phyloP scores from a whole-genome alignment of 2,329 filamentous ascomycete species.

The Aspergillus sojae region DNA sequence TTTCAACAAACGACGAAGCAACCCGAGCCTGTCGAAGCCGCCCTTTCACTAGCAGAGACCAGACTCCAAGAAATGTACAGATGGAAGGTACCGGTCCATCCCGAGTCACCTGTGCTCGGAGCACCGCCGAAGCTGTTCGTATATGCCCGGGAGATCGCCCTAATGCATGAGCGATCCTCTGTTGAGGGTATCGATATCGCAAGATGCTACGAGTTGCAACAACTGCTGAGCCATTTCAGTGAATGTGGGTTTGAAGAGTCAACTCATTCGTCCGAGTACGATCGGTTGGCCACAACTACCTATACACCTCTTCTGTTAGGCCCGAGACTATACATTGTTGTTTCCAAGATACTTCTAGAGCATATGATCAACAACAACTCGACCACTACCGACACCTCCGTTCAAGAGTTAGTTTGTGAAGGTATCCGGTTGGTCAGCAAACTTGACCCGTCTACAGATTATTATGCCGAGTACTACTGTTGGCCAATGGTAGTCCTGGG shows the following conservation, averaged over 20 bases:
- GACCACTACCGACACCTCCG: neutral
- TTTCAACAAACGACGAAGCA: slow-evolving; percentile 19
- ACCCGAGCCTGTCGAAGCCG: slow-evolving; percentile 19
- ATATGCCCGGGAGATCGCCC: slow-evolving; percentile 18
- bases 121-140: slow-evolving; percentile 25
- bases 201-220: slow-evolving; percentile 7
- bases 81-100: slow-evolving; percentile 1
- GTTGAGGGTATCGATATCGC: neutral
- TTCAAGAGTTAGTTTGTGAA: slow-evolving; percentile 15
- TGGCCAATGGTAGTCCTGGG: slow-evolving; percentile 29
- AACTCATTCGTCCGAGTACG: neutral
- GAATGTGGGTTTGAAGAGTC: neutral
- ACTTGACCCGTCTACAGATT: slow-evolving; percentile 23
- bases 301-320: slow-evolving; percentile 4
- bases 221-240: slow-evolving; percentile 4
- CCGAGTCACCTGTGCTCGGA: slow-evolving; percentile 25
- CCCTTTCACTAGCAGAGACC: slow-evolving; percentile 20
- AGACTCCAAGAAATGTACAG: slow-evolving; percentile 11
- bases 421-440: slow-evolving; percentile 15
- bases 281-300: neutral
- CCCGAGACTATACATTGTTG: slow-evolving; percentile 21
- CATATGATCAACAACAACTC: slow-evolving; percentile 2
- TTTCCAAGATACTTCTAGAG: slow-evolving; percentile 19
- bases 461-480: slow-evolving; percentile 32
- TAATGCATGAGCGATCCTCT: slow-evolving; percentile 15